Conservation (phyloP, 352 stramenopile species). For the Globisporangium lucens region DNA sequence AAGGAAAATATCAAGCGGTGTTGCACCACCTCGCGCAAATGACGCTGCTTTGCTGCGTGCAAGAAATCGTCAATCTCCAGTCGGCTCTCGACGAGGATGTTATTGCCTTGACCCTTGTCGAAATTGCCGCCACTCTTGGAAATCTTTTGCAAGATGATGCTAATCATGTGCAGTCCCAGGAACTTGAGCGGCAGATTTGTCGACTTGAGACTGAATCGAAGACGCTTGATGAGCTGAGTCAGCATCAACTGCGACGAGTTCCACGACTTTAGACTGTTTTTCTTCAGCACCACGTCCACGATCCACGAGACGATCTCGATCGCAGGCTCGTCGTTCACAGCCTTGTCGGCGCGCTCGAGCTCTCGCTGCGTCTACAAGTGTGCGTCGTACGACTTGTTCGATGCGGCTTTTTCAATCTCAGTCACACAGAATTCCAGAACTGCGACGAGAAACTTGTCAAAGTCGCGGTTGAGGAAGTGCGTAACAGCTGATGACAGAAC, state of each 20-base stretch:
- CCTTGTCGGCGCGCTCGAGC: conserved; percentile 43
- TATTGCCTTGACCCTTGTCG: not conserved
- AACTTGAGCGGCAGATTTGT: conserved; percentile 70
- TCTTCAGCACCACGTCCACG: conserved; percentile 41
- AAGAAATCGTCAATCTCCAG: conserved; percentile 37
- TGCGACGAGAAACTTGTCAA: conserved; percentile 14
- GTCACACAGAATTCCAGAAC: conserved; percentile 52
- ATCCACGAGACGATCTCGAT: conserved; percentile 80
- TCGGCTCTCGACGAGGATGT: conserved; percentile 18
- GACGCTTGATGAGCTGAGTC: conserved; percentile 16
- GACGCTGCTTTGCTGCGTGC: conserved; percentile 42
- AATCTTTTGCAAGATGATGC: conserved; percentile 27
- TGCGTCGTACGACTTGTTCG: conserved; percentile 50
- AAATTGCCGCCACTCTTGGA: not conserved
- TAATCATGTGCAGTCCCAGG: conserved; percentile 49
- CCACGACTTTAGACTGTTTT: conserved; percentile 2
- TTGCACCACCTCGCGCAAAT: conserved; percentile 55
- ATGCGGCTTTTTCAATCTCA: conserved; percentile 60
- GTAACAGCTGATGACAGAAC: not conserved
- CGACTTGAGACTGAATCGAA: conserved; percentile 33
- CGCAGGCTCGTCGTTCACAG: conserved; percentile 49
- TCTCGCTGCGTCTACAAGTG: conserved; percentile 77
- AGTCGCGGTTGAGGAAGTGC: conserved; percentile 8
- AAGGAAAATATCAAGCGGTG: conserved; percentile 60
- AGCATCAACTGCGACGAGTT: conserved; percentile 8